phyloP scores from a whole-genome alignment of 768 basidiomycete genomes.

The Phylloporus rhodoxanthus region DNA sequence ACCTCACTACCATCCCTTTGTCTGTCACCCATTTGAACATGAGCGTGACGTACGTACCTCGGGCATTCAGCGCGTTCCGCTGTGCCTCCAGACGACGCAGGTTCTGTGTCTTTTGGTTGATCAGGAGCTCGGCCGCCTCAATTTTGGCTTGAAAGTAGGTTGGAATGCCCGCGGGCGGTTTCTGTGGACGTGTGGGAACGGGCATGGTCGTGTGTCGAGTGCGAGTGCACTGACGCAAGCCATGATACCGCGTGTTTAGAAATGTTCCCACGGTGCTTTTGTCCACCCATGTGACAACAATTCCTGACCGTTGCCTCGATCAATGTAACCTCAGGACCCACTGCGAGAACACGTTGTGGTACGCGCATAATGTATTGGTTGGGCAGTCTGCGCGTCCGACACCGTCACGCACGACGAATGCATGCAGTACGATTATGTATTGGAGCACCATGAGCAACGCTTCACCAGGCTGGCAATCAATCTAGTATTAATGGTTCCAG shows the following conservation, averaged over 20 bases:
- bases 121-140: constrained; percentile 84
- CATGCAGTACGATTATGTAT: no score
- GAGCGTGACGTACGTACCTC: constrained; percentile 49
- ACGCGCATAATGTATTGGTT: no score
- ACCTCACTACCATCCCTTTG: constrained; percentile 51
- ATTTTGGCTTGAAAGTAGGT: constrained; percentile 96
- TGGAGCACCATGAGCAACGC: no score
- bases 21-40: constrained; percentile 1
- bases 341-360: no score
- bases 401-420: no score
- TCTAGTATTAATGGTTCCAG: no score
- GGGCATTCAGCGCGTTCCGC: constrained; percentile 91
- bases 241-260: background rate
- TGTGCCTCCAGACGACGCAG: constrained; percentile 92
- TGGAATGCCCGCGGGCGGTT: constrained; percentile 64
- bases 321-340: no score
- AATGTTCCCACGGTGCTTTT: constrained; percentile 6
- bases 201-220: constrained; percentile 30
- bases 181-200: constrained; percentile 28
- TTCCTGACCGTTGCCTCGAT: no score
- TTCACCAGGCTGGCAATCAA: no score
- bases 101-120: constrained; percentile 97
- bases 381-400: no score
- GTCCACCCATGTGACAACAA: no score
- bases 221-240: constrained; percentile 12